These are phyloP conservation scores for Xylaria acuta DNA, from an alignment of 495 filamentous ascomycete species.

Conservation along the genomic window DNA sequence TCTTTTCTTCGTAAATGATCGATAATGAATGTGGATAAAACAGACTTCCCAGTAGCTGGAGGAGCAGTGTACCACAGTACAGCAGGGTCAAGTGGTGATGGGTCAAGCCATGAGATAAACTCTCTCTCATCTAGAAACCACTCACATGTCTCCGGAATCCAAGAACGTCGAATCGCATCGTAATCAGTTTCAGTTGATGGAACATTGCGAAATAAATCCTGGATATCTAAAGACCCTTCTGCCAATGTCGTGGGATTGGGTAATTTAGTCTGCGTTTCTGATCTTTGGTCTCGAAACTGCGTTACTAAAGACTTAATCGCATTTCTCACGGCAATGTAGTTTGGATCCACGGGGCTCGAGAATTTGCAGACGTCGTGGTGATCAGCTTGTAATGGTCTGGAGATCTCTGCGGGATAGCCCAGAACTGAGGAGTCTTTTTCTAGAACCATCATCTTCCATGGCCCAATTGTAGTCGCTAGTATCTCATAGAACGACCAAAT, in stretches of 20 bases:
- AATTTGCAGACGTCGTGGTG: slow-evolving; percentile 60
- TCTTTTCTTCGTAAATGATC: slow-evolving; percentile 34
- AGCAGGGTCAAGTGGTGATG: not conserved
- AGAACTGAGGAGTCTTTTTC: slow-evolving; percentile 54
- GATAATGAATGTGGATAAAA: slow-evolving; percentile 45
- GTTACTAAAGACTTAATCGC: slow-evolving; percentile 37
- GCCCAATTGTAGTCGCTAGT: slow-evolving; percentile 41
- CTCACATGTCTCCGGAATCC: slow-evolving; percentile 45
- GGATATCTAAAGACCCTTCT: slow-evolving; percentile 29
- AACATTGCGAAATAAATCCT: slow-evolving; percentile 31
- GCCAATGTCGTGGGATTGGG: not conserved
- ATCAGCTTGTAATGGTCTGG: slow-evolving; percentile 51
- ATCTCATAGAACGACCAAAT: slow-evolving; percentile 61
- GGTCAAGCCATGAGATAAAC: slow-evolving; percentile 37
- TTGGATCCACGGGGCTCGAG: slow-evolving; percentile 44
- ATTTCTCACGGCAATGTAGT: slow-evolving; percentile 50
- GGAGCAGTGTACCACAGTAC: slow-evolving; percentile 42
- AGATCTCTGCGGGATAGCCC: slow-evolving; percentile 52
- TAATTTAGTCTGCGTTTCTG: slow-evolving; percentile 26
- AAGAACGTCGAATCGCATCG: slow-evolving; percentile 44
- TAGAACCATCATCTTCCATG: slow-evolving; percentile 44
- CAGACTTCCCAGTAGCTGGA: slow-evolving; percentile 46
- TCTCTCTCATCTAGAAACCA: slow-evolving; percentile 40
- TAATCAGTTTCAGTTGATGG: slow-evolving; percentile 40
- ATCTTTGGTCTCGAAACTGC: not conserved